phyloP scores from a whole-genome alignment of 352 stramenopile genomes.

The Phytopythium kandeliae region DNA sequence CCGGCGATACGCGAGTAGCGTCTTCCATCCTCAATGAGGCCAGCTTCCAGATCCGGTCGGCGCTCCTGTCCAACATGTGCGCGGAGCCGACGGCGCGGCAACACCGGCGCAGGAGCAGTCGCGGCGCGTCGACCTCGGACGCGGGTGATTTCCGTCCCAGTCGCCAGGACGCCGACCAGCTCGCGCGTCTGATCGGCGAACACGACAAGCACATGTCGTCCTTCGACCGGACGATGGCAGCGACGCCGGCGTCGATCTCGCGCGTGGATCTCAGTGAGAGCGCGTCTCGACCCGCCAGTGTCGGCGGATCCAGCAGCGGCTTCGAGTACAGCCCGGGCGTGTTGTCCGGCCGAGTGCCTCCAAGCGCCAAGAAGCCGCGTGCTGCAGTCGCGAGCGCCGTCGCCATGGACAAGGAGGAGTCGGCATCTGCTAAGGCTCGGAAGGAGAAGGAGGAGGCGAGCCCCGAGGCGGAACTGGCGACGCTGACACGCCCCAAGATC shows the following conservation, averaged over 20 bases:
- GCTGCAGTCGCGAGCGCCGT: not conserved
- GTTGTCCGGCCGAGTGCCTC: slow-evolving; percentile 48
- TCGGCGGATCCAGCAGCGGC: not conserved
- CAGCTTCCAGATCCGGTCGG: slow-evolving; percentile 56
- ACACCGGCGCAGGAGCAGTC: slow-evolving; percentile 21
- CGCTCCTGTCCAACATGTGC: slow-evolving; percentile 66
- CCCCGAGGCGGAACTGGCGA: slow-evolving; percentile 21
- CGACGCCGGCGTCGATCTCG: not conserved
- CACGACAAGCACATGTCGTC: not conserved
- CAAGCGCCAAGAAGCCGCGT: slow-evolving; percentile 25
- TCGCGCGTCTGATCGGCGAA: not conserved
- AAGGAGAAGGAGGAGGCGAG: slow-evolving; percentile 25
- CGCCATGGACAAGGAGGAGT: slow-evolving; percentile 15
- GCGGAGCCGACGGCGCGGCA: slow-evolving; percentile 36
- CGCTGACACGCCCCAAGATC: slow-evolving; percentile 33
- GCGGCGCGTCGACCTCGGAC: not conserved
- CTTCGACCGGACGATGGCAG: slow-evolving; percentile 5
- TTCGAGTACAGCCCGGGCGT: slow-evolving; percentile 62
- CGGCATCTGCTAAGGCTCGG: not conserved
- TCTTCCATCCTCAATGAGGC: slow-evolving; percentile 46
- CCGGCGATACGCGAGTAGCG: slow-evolving; percentile 58
- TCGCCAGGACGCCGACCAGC: slow-evolving; percentile 2
- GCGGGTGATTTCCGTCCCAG: not conserved
- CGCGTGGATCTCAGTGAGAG: slow-evolving; percentile 1
- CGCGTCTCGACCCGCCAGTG: slow-evolving; percentile 3